Conservation (phyloP, 2,329 filamentous ascomycete genomes). For the Phaeomoniella chlamydospora region DNA sequence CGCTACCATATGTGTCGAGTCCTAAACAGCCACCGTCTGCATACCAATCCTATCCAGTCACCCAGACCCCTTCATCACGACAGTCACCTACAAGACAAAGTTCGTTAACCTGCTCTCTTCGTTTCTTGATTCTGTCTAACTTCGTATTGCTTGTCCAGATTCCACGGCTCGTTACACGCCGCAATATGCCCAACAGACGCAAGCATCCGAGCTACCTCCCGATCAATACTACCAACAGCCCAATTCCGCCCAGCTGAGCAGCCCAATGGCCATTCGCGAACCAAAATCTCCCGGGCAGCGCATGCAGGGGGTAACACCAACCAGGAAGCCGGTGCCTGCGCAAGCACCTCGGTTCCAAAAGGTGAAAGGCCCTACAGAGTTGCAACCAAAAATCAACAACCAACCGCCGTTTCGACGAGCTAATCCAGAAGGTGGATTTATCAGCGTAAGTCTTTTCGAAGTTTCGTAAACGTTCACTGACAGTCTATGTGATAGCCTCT, state of each 20-base stretch:
- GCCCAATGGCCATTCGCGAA: constrained; percentile 28
- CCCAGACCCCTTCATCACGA: constrained; percentile 39
- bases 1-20: constrained; percentile 60
- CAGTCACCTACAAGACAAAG: constrained; percentile 66
- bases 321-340: constrained; percentile 29
- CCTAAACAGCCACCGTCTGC: constrained; percentile 36
- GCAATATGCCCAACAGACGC: constrained; percentile 62
- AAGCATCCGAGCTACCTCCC: constrained; percentile 50
- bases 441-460: constrained; percentile 54
- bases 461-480: constrained; percentile 2
- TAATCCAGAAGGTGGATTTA: constrained; percentile 93
- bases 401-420: constrained; percentile 87
- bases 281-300: constrained; percentile 43
- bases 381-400: constrained; percentile 68
- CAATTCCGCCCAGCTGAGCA: constrained; percentile 57
- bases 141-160: constrained; percentile 2
- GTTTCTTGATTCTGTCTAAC: neutral
- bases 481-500: constrained; percentile 49
- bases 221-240: constrained; percentile 56
- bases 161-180: constrained; percentile 28
- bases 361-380: constrained; percentile 54
- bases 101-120: constrained; percentile 22
- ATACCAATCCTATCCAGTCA: constrained; percentile 37
- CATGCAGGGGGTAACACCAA: constrained; percentile 26
- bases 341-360: constrained; percentile 81